Percentiles rank a stretch among this genome's conserved stretches.
Conservation (phyloP, 148 eudicot genomes). For the Beta vulgaris region DNA sequence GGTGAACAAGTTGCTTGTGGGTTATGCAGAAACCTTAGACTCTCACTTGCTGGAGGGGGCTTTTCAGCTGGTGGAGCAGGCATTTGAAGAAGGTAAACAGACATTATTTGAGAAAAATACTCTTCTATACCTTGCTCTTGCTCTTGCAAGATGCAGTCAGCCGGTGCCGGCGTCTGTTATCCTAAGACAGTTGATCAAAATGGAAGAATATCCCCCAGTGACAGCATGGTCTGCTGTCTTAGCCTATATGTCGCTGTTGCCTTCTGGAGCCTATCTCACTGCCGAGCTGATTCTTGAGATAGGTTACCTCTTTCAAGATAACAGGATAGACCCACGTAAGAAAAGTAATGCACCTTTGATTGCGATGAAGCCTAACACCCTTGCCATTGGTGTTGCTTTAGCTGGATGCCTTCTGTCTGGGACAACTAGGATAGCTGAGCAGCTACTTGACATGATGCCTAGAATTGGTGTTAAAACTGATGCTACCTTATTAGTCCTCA, state of each 20-base stretch:
- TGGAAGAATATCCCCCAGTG: conserved; percentile 66
- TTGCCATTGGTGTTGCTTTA: conserved; percentile 54
- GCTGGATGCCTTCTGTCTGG: conserved; percentile 77
- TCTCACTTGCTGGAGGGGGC: conserved; percentile 61
- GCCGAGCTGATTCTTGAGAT: conserved; percentile 90
- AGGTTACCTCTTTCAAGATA: conserved; percentile 80
- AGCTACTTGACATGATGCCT: conserved; percentile 89
- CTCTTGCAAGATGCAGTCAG: conserved; percentile 59
- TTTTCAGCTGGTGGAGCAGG: conserved; percentile 66
- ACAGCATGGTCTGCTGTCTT: conserved; percentile 70
- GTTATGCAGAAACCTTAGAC: conserved; percentile 56
- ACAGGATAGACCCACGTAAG: conserved; percentile 94
- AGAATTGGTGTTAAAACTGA: conserved; percentile 71
- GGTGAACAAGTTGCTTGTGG: conserved; percentile 49
- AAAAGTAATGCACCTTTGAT: conserved; percentile 68
- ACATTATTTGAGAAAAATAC: conserved; percentile 61
- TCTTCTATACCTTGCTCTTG: conserved; percentile 62
- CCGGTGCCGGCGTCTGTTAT: conserved; percentile 64
- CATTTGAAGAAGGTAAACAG: conserved; percentile 65
- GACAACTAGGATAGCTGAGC: conserved; percentile 80
- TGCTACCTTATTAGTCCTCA: conserved; percentile 59
- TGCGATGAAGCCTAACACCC: conserved; percentile 81
- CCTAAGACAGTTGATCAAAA: conserved; percentile 69
- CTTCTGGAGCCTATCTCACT: conserved; percentile 76
- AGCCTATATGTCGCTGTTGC: conserved; percentile 64